A percentile compares a stretch with the other conserved stretches of the same genome.
Conservation (phyloP, 768 basidiomycete species). For the Suillus cothurnatus region DNA sequence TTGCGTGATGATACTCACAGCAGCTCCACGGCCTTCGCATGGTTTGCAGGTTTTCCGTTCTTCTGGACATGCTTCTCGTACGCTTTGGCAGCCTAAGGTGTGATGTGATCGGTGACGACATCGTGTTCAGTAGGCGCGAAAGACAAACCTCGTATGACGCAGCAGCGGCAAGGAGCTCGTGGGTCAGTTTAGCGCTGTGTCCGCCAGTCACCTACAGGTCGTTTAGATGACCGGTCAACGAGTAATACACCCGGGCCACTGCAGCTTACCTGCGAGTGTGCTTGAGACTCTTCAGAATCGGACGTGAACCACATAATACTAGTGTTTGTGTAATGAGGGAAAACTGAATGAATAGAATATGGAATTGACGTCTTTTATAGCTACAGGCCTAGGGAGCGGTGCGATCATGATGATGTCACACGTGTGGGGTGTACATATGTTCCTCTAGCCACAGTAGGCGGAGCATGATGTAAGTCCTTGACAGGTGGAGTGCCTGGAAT, state of each 20-base stretch:
- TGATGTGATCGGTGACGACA: constrained; percentile 6
- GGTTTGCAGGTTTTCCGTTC: constrained; percentile 26
- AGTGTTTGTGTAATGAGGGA: not conserved
- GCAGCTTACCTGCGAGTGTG: constrained; percentile 19
- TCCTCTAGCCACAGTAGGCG: no score
- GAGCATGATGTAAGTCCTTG: no score
- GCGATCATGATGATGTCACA: not conserved
- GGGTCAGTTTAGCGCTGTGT: constrained; percentile 26
- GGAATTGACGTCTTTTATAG: not conserved
- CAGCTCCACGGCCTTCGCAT: constrained; percentile 24
- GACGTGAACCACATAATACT: constrained; percentile 29
- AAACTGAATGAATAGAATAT: not conserved
- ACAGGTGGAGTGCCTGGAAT: no score
- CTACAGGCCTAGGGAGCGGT: not conserved
- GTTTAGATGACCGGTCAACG: not conserved
- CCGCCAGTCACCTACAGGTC: constrained; percentile 16
- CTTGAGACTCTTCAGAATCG: constrained; percentile 28
- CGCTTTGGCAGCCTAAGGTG: constrained; percentile 29
- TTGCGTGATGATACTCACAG: constrained; percentile 20
- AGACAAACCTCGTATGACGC: constrained; percentile 29
- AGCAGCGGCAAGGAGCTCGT: constrained; percentile 30
- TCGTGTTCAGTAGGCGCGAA: not conserved
- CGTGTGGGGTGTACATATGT: not conserved
- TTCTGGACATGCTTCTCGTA: constrained; percentile 25
- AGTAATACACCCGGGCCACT: no score